Evolutionary conservation across 2,329 filamentous ascomycete genomes (phyloP), one percentile per base, ranked within the genome.

Genomic region (Trichoderma sp.): DNA sequence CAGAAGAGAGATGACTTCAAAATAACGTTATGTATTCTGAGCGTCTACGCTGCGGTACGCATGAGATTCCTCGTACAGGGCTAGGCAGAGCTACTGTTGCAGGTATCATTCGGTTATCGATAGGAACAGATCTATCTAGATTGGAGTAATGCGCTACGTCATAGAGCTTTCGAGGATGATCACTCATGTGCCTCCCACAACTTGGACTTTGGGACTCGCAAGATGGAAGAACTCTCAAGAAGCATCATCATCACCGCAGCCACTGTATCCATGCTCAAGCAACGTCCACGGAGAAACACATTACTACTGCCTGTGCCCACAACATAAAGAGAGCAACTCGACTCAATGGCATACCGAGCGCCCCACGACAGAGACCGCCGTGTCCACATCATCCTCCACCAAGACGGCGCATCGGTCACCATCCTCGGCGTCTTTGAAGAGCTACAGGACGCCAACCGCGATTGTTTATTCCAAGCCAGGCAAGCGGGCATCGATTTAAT

Each of bases 371-470:
- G 70, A 68, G 57, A 68, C 62, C 57, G 68, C 21, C 58, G 56
- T 31, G 78, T 80, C 61, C 79, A 75, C 71, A 71, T 80, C 58
- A 73, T 81, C 67, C 68, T 80, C 60, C 75, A 78, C 71, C 73
- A 71, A 55, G 78, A 80, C 72, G 71, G 71, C 31, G 70, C 61
- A 35, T 73, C 72, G 10, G 73, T 75, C 33, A 73, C 72, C 56
- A 72, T 81, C 33, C 69, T 76, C 37, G 77, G 76, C 70, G 77
- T 77, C 68, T 81, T 75, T 69, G 74, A 76, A 29, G 74, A 75
- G 31, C 74, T 81, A 8, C 72, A 76, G 13, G 79, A 81, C 72
- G 79, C 79, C 61, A 81, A 81, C 69, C 72, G 72, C 19, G 76
- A 77, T 35, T 80, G 77, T 49, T 69, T 77, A n/a, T 68, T 72